Evolutionary conservation across 768 basidiomycete genomes (phyloP).

Genomic region (Amanita inopinata): DNA sequence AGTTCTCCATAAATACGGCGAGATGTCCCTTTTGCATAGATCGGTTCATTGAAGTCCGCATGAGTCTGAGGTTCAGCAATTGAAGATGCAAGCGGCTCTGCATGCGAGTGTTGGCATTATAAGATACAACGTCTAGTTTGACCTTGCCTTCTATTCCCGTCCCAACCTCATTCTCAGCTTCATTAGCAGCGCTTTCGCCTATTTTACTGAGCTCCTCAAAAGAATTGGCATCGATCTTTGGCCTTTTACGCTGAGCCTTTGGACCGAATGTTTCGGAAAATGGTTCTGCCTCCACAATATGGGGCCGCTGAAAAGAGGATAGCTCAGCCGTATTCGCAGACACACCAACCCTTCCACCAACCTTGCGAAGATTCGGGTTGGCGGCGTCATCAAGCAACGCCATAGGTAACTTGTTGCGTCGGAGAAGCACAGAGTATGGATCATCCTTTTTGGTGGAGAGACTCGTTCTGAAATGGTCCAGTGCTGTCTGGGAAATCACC

Average conservation of each 20-base stretch:
- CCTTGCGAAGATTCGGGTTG: constrained; percentile 75
- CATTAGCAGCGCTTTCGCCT: constrained; percentile 44
- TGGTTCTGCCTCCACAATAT: constrained; percentile 94
- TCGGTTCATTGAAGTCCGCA: constrained; percentile 79
- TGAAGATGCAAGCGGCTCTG: constrained; percentile 41
- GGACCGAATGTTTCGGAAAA: constrained; percentile 93
- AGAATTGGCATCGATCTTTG: constrained; percentile 77
- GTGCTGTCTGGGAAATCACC: constrained; percentile 91
- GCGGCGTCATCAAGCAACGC: constrained; percentile 85
- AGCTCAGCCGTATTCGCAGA: not conserved
- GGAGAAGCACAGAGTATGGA: constrained; percentile 90
- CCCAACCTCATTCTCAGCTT: constrained; percentile 28
- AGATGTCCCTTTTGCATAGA: constrained; percentile 93
- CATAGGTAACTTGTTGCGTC: constrained; percentile 96
- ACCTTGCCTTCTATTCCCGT: constrained; percentile 36
- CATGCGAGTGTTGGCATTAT: not conserved
- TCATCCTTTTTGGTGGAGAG: constrained; percentile 79
- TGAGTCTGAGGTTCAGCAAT: constrained; percentile 50
- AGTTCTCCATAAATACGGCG: constrained; percentile 94
- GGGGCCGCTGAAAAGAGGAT: constrained; percentile 49
- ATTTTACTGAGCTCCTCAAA: constrained; percentile 83
- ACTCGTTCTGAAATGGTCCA: constrained; percentile 94
- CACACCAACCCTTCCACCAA: constrained; percentile 18
- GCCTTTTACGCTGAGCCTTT: constrained; percentile 88
- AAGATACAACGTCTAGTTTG: not conserved